phyloP scores from a whole-genome alignment of 2,329 filamentous ascomycete genomes.

The Pestalotiopsis sp. region DNA sequence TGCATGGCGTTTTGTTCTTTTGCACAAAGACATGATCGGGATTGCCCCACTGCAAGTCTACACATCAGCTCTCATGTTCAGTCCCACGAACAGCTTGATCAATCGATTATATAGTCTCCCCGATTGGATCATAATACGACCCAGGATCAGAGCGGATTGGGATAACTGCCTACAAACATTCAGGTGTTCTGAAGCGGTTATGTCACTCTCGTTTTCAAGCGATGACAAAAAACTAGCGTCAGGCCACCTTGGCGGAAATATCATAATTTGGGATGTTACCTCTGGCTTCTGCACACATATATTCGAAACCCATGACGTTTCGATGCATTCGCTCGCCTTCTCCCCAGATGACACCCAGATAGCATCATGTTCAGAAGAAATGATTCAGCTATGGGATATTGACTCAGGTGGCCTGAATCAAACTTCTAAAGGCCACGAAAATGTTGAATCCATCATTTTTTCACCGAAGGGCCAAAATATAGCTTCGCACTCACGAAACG shows the following conservation, averaged over 20 bases:
- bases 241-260: constrained; percentile 10
- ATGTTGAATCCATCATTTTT: background rate
- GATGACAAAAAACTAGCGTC: constrained; percentile 12
- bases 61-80: constrained; percentile 35
- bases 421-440: background rate
- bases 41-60: constrained; percentile 36
- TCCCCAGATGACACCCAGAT: background rate
- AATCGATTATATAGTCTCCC: constrained; percentile 20
- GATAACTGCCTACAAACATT: constrained; percentile 4
- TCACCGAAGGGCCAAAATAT: background rate
- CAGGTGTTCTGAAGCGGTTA: background rate
- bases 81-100: constrained; percentile 26
- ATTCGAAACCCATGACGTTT: background rate
- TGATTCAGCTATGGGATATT: background rate
- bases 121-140: constrained; percentile 18
- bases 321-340: background rate
- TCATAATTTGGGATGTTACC: constrained; percentile 15
- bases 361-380: background rate
- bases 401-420: background rate
- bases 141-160: constrained; percentile 6
- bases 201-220: background rate
- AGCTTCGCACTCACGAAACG: background rate
- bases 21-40: constrained; percentile 22
- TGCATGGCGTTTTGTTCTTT: constrained; percentile 31
- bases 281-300: background rate